phyloP scores from a whole-genome alignment of 441 rosid species.

The Croton laevigatus region DNA sequence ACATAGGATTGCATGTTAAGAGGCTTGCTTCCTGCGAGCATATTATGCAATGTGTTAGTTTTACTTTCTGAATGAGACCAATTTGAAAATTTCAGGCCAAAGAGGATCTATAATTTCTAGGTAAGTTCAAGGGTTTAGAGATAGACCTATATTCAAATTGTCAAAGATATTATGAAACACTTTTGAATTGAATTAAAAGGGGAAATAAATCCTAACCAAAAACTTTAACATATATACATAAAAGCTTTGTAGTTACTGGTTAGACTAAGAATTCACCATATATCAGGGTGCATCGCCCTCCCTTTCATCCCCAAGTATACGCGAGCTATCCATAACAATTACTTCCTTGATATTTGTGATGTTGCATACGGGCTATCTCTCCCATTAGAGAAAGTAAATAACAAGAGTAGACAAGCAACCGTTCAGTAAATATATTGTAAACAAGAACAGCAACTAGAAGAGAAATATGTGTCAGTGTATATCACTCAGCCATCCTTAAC shows the following conservation, averaged over 20 bases:
- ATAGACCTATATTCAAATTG: not conserved
- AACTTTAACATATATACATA: not conserved
- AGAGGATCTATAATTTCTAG: not conserved
- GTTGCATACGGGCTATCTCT: constrained; percentile 64
- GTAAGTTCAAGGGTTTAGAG: not conserved
- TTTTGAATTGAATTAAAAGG: too few relatives aligned
- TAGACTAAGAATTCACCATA: constrained; percentile 18
- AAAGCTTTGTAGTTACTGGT: constrained; percentile 7
- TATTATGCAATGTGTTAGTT: not conserved
- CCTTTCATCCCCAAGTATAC: constrained; percentile 85
- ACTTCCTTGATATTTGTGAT: constrained; percentile 68
- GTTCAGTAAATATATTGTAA: not conserved
- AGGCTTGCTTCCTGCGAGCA: not conserved
- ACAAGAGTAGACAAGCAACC: constrained; percentile 26
- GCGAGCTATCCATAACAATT: constrained; percentile 62
- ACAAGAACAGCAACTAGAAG: not conserved
- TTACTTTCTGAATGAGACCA: not conserved
- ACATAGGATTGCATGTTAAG: not conserved
- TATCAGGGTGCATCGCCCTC: constrained; percentile 87
- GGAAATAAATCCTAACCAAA: not conserved
- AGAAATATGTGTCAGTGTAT: not conserved
- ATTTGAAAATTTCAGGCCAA: not conserved
- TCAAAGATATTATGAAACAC: too few relatives aligned
- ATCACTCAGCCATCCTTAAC: not conserved
- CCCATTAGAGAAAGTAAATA: constrained; percentile 47